A percentile compares a stretch with the other conserved stretches of the same genome.
Evolutionary conservation across 805 yeast genomes (phyloP).

Genomic region (Hanseniaspora meyeri): DNA sequence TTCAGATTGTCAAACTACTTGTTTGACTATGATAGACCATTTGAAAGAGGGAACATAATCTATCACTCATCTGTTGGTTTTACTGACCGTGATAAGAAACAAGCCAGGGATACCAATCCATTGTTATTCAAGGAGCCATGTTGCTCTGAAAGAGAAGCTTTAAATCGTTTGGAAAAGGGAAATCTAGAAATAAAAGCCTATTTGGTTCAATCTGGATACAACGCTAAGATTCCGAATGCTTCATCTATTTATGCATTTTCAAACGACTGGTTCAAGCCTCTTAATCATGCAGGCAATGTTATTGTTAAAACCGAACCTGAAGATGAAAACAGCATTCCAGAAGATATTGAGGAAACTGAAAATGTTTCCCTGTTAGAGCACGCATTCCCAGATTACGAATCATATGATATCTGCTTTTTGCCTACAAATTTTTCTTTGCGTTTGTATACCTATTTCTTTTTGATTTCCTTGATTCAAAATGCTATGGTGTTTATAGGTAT

Average conservation of each 20-base stretch:
- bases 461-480: neutral
- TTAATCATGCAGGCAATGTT: neutral
- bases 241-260: neutral
- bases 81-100: neutral
- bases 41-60: slow-evolving; percentile 1
- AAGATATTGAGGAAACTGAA: neutral
- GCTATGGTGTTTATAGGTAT: neutral
- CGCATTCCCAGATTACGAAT: neutral
- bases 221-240: slow-evolving; percentile 2
- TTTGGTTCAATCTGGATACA: slow-evolving; percentile 3
- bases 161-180: neutral
- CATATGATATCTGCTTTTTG: slow-evolving; percentile 5
- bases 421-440: neutral
- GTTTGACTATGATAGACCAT: slow-evolving; percentile 5
- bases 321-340: neutral
- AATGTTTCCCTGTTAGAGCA: neutral
- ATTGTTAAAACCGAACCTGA: neutral
- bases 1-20: slow-evolving; percentile 6
- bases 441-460: neutral
- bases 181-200: slow-evolving; percentile 2
- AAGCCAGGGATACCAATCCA: neutral
- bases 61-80: neutral
- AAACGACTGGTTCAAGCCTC: slow-evolving; percentile 2
- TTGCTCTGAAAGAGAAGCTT: neutral
- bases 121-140: neutral